These are phyloP conservation scores for Daldinia caldariorum DNA, from an alignment of 495 filamentous ascomycete species.

Conservation along the genomic window DNA sequence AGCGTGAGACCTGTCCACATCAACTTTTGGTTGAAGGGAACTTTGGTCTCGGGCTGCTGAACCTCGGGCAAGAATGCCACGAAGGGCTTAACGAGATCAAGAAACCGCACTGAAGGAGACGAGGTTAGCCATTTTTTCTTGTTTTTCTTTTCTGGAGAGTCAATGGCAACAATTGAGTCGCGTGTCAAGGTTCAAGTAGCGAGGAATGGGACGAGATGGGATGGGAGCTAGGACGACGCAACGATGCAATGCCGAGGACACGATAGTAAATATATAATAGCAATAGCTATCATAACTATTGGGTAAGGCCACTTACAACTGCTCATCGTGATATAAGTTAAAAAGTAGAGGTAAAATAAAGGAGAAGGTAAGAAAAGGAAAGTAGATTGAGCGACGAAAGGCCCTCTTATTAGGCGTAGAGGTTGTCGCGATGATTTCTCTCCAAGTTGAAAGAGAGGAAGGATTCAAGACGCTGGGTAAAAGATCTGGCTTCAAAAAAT, in stretches of 20 bases:
- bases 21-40: conserved; percentile 98
- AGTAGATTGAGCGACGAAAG: conserved; percentile 51
- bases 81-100: conserved; percentile 99
- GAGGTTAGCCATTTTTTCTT: conserved; percentile 44
- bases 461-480: conserved; percentile 47
- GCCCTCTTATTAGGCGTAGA: conserved; percentile 42
- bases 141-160: conserved; percentile 16
- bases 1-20: conserved; percentile 99
- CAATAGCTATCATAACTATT: neutral
- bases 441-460: conserved; percentile 48
- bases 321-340: conserved; percentile 63
- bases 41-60: conserved; percentile 93
- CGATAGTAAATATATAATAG: conserved; percentile 22
- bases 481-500: conserved; percentile 62
- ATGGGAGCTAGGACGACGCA: conserved; percentile 44
- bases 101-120: conserved; percentile 83
- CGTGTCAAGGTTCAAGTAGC: conserved; percentile 43
- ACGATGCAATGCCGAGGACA: conserved; percentile 15
- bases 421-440: conserved; percentile 50
- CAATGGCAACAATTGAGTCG: conserved; percentile 49
- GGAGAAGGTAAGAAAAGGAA: conserved; percentile 52
- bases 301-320: conserved; percentile 59
- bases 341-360: conserved; percentile 52
- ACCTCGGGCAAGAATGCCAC: conserved; percentile 99
- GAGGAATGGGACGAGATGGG: conserved; percentile 14